Evolutionary conservation across 1,139 yeast genomes (phyloP).

Genomic region (Nematodospora anomalae): DNA sequence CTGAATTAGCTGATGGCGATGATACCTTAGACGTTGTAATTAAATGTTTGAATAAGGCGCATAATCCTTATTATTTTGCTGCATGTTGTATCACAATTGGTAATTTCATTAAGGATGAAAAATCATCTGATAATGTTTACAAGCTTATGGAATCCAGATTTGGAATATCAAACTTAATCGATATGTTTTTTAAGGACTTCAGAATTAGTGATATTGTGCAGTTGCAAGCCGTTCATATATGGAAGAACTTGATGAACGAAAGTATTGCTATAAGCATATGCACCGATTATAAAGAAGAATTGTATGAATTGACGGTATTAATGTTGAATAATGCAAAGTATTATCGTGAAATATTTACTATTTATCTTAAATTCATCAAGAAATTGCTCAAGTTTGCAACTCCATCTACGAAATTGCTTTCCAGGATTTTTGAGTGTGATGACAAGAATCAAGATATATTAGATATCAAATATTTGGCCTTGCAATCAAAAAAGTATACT

Average conservation of each 20-base stretch:
- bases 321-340: slow-evolving; percentile 37
- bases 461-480: slow-evolving; percentile 10
- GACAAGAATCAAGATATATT: slow-evolving; percentile 1
- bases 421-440: slow-evolving; percentile 2
- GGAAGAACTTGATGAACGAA: slow-evolving; percentile 29
- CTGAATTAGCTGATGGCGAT: slow-evolving; percentile 37
- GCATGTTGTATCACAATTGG: slow-evolving; percentile 37
- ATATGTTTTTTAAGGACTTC: slow-evolving; percentile 20
- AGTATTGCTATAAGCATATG: slow-evolving; percentile 18
- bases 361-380: slow-evolving; percentile 31
- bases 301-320: slow-evolving; percentile 27
- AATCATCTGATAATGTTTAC: slow-evolving; percentile 19
- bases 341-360: slow-evolving; percentile 33
- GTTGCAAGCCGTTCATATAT: slow-evolving; percentile 38
- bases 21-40: slow-evolving; percentile 16
- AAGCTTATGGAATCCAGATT: slow-evolving; percentile 13
- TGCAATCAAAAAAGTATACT: slow-evolving; percentile 5
- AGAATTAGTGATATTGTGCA: slow-evolving; percentile 39
- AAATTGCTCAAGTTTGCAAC: slow-evolving; percentile 24
- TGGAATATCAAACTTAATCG: slow-evolving; percentile 20
- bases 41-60: slow-evolving; percentile 8
- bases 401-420: slow-evolving; percentile 1
- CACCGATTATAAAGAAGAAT: slow-evolving; percentile 6
- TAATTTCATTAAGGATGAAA: slow-evolving; percentile 29
- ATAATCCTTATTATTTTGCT: slow-evolving; percentile 30